A percentile compares a stretch with the other conserved stretches of the same genome.
Evolutionary conservation across 164 flowering plant species (phyloP).

Genomic region (Nymphaea thermarum): DNA sequence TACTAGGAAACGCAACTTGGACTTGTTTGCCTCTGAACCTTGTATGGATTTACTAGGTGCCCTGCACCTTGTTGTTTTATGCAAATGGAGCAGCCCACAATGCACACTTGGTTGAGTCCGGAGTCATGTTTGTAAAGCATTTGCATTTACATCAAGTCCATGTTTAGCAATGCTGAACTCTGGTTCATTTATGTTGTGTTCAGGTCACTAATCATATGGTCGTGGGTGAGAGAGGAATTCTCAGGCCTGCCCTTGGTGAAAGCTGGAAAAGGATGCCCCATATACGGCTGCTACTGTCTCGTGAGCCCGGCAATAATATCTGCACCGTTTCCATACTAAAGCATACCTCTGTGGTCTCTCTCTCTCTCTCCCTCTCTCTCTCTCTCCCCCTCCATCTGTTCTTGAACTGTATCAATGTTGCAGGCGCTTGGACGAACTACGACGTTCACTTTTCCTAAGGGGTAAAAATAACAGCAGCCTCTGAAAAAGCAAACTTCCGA

Average conservation of each 20-base stretch:
- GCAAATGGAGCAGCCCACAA: no score
- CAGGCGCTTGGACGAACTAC: neutral
- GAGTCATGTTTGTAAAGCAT: no score
- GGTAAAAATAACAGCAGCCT: neutral
- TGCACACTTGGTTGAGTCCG: no score
- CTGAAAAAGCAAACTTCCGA: neutral
- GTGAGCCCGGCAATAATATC: slow-evolving; percentile 23
- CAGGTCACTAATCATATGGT: slow-evolving; percentile 66
- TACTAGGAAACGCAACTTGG: no score
- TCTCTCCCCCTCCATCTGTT: neutral
- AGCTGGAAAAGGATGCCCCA: slow-evolving; percentile 81
- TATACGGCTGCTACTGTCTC: slow-evolving; percentile 52
- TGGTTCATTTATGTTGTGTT: neutral
- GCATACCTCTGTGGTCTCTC: slow-evolving; percentile 49
- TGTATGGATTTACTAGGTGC: no score
- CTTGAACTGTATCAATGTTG: neutral
- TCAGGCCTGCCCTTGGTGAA: slow-evolving; percentile 82
- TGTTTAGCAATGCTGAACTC: neutral
- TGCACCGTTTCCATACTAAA: slow-evolving; percentile 37
- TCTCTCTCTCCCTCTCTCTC: neutral
- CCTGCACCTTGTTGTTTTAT: no score
- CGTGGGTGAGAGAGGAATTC: slow-evolving; percentile 53
- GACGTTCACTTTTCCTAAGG: neutral
- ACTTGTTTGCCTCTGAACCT: no score
- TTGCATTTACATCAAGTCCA: no score